These are phyloP conservation scores for Fusarium camptoceras DNA, from an alignment of 2,329 filamentous ascomycete genomes.

Conservation along the genomic window DNA sequence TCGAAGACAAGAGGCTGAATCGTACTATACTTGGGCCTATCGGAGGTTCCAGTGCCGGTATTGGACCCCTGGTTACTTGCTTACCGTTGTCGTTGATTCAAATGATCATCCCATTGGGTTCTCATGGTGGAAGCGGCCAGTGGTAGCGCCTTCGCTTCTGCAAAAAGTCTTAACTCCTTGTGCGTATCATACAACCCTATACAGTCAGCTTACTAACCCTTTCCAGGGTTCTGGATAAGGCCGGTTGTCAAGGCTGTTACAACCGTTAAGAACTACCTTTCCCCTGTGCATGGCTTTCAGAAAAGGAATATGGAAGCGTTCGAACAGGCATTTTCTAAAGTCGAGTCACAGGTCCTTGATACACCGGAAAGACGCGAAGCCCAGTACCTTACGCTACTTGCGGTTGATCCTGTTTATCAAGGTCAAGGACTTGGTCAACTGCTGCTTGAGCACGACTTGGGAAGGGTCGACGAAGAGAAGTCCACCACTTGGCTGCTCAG, in stretches of 20 bases:
- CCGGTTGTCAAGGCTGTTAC: not conserved
- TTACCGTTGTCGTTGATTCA: slow-evolving; percentile 5
- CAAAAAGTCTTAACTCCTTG: not conserved
- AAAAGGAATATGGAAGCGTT: not conserved
- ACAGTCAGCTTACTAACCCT: not conserved
- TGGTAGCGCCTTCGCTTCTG: not conserved
- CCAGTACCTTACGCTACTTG: slow-evolving; percentile 6
- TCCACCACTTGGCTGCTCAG: slow-evolving; percentile 8
- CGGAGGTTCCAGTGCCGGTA: slow-evolving; percentile 12
- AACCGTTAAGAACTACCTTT: not conserved
- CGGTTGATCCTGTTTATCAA: slow-evolving; percentile 2
- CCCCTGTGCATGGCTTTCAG: not conserved
- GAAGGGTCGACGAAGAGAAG: not conserved
- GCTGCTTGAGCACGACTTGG: slow-evolving; percentile 1
- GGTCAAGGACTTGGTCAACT: slow-evolving; percentile 7
- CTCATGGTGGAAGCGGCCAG: slow-evolving; percentile 11
- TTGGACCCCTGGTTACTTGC: slow-evolving; percentile 9
- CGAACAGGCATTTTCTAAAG: not conserved
- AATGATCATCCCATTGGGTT: slow-evolving; percentile 5
- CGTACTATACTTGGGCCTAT: slow-evolving; percentile 1
- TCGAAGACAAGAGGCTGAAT: not conserved
- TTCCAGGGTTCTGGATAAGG: not conserved
- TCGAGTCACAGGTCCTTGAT: not conserved
- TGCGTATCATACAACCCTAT: fast-evolving
- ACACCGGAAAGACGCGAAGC: not conserved